These are phyloP conservation scores for Nadsonia commutata DNA, from an alignment of 1,139 yeast genomes.

Conservation along the genomic window DNA sequence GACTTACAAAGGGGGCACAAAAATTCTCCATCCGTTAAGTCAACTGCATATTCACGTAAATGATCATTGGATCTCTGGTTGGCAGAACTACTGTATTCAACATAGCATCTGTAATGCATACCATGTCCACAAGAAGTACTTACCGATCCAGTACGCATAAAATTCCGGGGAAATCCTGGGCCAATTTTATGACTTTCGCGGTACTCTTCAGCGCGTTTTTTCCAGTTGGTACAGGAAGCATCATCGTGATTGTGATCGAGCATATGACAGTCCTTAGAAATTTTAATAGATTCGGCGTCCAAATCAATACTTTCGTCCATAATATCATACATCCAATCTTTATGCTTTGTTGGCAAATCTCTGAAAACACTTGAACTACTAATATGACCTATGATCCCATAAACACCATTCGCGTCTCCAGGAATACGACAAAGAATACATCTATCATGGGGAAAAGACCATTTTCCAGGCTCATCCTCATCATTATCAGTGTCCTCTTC, in stretches of 20 bases:
- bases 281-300: slow-evolving; percentile 21
- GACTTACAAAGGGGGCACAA: slow-evolving; percentile 88
- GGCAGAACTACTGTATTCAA: slow-evolving; percentile 42
- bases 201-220: slow-evolving; percentile 22
- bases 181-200: slow-evolving; percentile 39
- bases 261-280: neutral
- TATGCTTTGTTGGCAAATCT: slow-evolving; percentile 45
- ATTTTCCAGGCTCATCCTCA: slow-evolving; percentile 28
- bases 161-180: slow-evolving; percentile 45
- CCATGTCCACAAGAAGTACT: slow-evolving; percentile 89
- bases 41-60: slow-evolving; percentile 71
- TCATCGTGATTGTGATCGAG: slow-evolving; percentile 20
- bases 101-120: slow-evolving; percentile 70
- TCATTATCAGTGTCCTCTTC: slow-evolving; percentile 15
- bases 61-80: slow-evolving; percentile 50
- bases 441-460: slow-evolving; percentile 67
- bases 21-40: slow-evolving; percentile 54
- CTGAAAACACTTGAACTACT: slow-evolving; percentile 48
- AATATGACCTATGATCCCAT: slow-evolving; percentile 56
- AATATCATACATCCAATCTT: slow-evolving; percentile 53
- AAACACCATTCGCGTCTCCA: slow-evolving; percentile 50
- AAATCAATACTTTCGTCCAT: slow-evolving; percentile 41
- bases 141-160: slow-evolving; percentile 29
- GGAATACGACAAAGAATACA: slow-evolving; percentile 88
- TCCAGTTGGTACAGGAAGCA: slow-evolving; percentile 26